Evolutionary conservation across 176 grass and related monocot genomes (phyloP).

Genomic region (Eleusine indica): DNA sequence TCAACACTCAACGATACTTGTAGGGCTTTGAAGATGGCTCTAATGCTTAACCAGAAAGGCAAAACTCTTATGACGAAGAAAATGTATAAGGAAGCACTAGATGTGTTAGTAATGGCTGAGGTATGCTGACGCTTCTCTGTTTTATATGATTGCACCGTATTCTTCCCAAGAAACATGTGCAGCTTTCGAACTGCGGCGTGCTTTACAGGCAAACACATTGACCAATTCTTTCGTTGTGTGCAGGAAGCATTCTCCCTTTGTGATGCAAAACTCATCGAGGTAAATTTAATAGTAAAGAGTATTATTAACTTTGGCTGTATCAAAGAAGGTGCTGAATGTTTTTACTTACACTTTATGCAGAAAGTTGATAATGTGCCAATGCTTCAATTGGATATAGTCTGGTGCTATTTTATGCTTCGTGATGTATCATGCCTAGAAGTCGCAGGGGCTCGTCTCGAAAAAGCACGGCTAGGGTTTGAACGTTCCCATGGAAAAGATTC

Average conservation of each 20-base stretch:
- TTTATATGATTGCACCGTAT: slow-evolving; percentile 19
- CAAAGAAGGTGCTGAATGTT: slow-evolving; percentile 25
- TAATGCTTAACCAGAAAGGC: slow-evolving; percentile 90
- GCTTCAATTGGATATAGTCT: slow-evolving; percentile 96
- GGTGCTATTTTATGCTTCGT: slow-evolving; percentile 94
- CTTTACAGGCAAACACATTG: slow-evolving; percentile 11
- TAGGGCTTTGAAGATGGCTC: slow-evolving; percentile 85
- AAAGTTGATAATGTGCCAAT: slow-evolving; percentile 94
- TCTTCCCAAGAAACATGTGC: slow-evolving; percentile 7
- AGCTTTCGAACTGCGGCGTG: not conserved
- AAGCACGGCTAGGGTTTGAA: slow-evolving; percentile 74
- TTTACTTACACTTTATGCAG: slow-evolving; percentile 56
- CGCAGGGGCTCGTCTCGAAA: slow-evolving; percentile 65
- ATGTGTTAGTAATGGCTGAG: slow-evolving; percentile 88
- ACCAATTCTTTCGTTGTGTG: slow-evolving; percentile 25
- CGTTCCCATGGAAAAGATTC: slow-evolving; percentile 91
- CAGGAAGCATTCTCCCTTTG: slow-evolving; percentile 98
- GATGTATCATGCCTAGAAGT: slow-evolving; percentile 77
- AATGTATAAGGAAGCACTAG: slow-evolving; percentile 74
- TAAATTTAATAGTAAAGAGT: slow-evolving; percentile 51
- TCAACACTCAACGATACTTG: slow-evolving; percentile 23
- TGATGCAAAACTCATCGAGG: slow-evolving; percentile 76
- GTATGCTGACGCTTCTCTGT: slow-evolving; percentile 36
- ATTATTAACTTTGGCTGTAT: slow-evolving; percentile 20
- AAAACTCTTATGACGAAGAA: slow-evolving; percentile 74